phyloP scores from a whole-genome alignment of 345 rosid species.

The Laguncularia racemosa region DNA sequence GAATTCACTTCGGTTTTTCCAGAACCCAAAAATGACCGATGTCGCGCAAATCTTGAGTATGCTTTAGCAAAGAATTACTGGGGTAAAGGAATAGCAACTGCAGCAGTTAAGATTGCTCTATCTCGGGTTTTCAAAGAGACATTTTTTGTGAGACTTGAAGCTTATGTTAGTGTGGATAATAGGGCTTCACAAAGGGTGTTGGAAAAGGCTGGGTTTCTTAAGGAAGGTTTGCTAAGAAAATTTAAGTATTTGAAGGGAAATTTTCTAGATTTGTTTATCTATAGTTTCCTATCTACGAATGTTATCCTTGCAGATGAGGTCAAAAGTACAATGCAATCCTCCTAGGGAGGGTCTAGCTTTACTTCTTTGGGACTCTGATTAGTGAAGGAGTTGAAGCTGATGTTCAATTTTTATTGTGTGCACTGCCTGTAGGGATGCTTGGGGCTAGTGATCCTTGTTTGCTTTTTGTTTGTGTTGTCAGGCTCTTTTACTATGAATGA shows the following conservation, averaged over 20 bases:
- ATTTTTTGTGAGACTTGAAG: constrained; percentile 43
- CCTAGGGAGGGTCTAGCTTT: too few relatives aligned
- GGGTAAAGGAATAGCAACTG: constrained; percentile 36
- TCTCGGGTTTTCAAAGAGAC: constrained; percentile 19
- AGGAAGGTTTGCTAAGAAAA: constrained; percentile 58
- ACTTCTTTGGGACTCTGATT: too few relatives aligned
- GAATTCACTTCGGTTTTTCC: constrained; percentile 34
- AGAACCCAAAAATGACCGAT: constrained; percentile 22
- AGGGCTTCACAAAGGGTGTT: constrained; percentile 46
- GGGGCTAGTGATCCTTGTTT: too few relatives aligned
- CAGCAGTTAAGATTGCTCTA: constrained; percentile 30
- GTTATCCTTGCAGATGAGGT: background rate
- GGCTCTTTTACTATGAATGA: too few relatives aligned
- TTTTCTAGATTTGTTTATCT: constrained; percentile 40
- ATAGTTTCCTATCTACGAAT: constrained; percentile 31
- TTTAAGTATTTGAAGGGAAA: constrained; percentile 37
- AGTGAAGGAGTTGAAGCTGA: too few relatives aligned
- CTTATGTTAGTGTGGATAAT: constrained; percentile 47
- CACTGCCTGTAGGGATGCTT: too few relatives aligned
- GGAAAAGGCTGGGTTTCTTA: constrained; percentile 53
- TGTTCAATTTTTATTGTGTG: too few relatives aligned
- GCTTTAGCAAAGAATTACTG: constrained; percentile 30
- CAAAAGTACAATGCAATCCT: too few relatives aligned
- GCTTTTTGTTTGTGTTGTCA: too few relatives aligned
- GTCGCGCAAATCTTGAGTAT: constrained; percentile 33